Evolutionary conservation across 2,329 filamentous ascomycete genomes (phyloP).

Genomic region (Epichloe sylvatica): DNA sequence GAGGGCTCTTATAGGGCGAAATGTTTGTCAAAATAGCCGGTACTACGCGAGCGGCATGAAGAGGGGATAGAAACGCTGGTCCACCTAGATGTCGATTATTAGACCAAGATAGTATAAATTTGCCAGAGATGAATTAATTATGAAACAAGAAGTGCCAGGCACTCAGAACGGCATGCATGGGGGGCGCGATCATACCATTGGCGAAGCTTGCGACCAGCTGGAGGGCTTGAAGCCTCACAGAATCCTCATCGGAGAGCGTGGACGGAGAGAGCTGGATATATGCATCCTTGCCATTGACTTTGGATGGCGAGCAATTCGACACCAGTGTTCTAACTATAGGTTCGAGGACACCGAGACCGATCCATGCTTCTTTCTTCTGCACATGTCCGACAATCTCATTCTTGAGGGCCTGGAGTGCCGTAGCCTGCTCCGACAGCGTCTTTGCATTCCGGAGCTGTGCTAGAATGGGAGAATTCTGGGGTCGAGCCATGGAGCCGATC

Average conservation of each 20-base stretch:
- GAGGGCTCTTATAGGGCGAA: constrained; percentile 49
- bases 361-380: constrained; percentile 69
- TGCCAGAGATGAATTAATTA: not conserved
- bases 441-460: constrained; percentile 42
- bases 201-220: constrained; percentile 77
- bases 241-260: constrained; percentile 46
- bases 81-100: constrained; percentile 50
- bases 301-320: constrained; percentile 18
- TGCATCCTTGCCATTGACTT: constrained; percentile 26
- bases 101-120: not conserved
- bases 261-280: constrained; percentile 20
- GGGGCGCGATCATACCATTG: constrained; percentile 44
- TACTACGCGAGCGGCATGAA: constrained; percentile 55
- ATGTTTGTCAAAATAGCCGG: constrained; percentile 55
- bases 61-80: constrained; percentile 59
- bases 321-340: constrained; percentile 37
- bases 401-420: constrained; percentile 60
- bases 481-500: constrained; percentile 35
- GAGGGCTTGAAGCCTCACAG: constrained; percentile 61
- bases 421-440: constrained; percentile 36
- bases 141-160: not conserved
- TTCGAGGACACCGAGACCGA: constrained; percentile 54
- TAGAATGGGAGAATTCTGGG: constrained; percentile 38
- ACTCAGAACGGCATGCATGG: not conserved
- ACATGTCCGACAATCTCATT: constrained; percentile 82